Base-by-base conservation (phyloP, 192 early-diverging fungal species). In the Umbelopsis ramanniana region DNA sequence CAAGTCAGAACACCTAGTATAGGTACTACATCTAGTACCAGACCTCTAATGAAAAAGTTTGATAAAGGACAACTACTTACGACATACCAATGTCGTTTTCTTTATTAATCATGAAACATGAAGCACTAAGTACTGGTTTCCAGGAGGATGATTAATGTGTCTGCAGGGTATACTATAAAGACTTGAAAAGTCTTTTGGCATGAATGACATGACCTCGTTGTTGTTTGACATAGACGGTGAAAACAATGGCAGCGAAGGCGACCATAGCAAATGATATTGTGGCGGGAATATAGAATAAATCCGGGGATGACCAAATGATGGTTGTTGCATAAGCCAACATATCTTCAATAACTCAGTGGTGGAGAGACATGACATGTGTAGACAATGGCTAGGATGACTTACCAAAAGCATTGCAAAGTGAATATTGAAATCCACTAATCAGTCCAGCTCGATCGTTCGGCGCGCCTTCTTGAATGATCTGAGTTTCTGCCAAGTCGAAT, bases 181-280 rank as follows among this genome's bases (percentile, higher is more conserved):
- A 17, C 17, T 50, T 50, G 48, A 50, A 50, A 6, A 50, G n/a
- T 6, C 48, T 17, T 15, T 50, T 50, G 48, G 48, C 48, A 63
- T 80, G 78, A 67, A 80, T 73, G 67, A 80, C 68, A 68, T 80
- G 78, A 2, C 78, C 78, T 0, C 78, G 67, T 67, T 73, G 71
- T 17, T 69, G 46, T 15, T 68, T 50, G 50, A 75, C 38, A 53
- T 80, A 54, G 2, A 24, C 14, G 1, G 78, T 70, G 57, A 76
- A 80, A 14, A 80, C 78, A 14, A 76, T 24, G 9, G 74, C 78
- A 11, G 74, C 78, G 0, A 70, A 21, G 6, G 72, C 63, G 15
- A 80, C 74, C 26, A 68, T 76, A 15, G 29, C 52, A 60, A 76
- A 76, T 0, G 78, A 80, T 9, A 81, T 45, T 2, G 73, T 77